phyloP scores from a whole-genome alignment of 2,329 filamentous ascomycete species.

The Rutstroemia sp. region DNA sequence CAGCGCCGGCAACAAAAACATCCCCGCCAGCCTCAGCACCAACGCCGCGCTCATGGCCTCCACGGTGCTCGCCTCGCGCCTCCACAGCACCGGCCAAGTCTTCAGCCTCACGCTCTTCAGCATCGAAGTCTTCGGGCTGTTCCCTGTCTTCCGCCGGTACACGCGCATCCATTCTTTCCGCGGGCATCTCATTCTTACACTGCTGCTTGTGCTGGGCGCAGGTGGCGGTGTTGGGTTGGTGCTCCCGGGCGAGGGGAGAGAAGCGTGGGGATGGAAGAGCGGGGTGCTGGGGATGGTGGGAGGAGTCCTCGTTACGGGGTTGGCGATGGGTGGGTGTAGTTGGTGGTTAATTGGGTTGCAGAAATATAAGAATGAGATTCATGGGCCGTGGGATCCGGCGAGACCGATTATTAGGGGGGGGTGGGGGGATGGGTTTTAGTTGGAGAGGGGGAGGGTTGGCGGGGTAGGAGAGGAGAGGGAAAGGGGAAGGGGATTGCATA shows the following conservation, averaged over 20 bases:
- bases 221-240: constrained; percentile 65
- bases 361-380: constrained; percentile 98
- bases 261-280: constrained; percentile 29
- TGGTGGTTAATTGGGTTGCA: constrained; percentile 98
- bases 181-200: constrained; percentile 71
- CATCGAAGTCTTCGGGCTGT: constrained; percentile 94
- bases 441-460: no score
- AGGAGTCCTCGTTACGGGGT: constrained; percentile 63
- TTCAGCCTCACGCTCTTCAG: constrained; percentile 93
- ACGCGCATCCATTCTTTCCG: constrained; percentile 74
- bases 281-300: constrained; percentile 61
- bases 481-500: no score
- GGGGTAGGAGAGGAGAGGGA: no score
- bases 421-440: no score
- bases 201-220: constrained; percentile 69
- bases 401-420: constrained; percentile 60
- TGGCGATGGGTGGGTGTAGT: constrained; percentile 87
- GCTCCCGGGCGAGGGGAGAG: constrained; percentile 47
- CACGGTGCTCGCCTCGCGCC: constrained; percentile 82
- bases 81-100: constrained; percentile 86
- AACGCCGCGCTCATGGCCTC: constrained; percentile 96
- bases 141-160: constrained; percentile 93
- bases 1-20: constrained; percentile 20
- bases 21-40: constrained; percentile 66
- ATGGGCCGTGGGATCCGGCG: constrained; percentile 95